phyloP scores from a whole-genome alignment of 2,329 filamentous ascomycete genomes.

The Lasiodiplodia citricola region DNA sequence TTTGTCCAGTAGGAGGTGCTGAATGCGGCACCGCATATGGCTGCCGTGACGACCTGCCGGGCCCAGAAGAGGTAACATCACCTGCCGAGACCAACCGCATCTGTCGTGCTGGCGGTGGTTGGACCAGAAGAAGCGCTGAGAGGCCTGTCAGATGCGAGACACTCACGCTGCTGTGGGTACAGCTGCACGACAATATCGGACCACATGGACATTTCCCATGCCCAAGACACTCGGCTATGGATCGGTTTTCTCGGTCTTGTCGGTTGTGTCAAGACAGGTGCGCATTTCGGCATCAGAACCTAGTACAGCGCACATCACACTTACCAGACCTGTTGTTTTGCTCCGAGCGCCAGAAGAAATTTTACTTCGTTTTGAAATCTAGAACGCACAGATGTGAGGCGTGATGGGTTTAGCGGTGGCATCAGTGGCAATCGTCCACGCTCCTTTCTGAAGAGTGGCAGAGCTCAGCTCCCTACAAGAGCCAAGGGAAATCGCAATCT shows the following conservation, averaged over 20 bases:
- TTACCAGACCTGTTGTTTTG: not conserved
- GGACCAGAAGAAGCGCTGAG: not conserved
- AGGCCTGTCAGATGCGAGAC: not conserved
- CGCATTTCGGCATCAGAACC: not conserved
- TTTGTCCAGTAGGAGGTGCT: not conserved
- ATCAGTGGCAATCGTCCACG: not conserved
- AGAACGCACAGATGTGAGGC: not conserved
- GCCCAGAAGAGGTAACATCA: not conserved
- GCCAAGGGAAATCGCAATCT: not conserved
- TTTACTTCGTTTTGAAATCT: not conserved
- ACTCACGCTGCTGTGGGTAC: not conserved
- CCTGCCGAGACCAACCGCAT: not conserved
- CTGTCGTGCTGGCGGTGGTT: not conserved
- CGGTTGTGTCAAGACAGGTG: not conserved
- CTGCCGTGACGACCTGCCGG: not conserved
- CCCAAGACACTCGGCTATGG: not conserved
- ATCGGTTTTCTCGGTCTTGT: not conserved
- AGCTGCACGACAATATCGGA: not conserved
- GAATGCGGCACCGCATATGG: not conserved
- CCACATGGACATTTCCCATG: not conserved
- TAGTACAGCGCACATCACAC: not conserved
- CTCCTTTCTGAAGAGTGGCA: not conserved
- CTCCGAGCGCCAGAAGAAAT: not conserved
- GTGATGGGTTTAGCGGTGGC: not conserved
- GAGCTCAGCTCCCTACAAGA: not conserved